Conservation (phyloP, 352 stramenopile genomes). For the Globisporangium yorkense region DNA sequence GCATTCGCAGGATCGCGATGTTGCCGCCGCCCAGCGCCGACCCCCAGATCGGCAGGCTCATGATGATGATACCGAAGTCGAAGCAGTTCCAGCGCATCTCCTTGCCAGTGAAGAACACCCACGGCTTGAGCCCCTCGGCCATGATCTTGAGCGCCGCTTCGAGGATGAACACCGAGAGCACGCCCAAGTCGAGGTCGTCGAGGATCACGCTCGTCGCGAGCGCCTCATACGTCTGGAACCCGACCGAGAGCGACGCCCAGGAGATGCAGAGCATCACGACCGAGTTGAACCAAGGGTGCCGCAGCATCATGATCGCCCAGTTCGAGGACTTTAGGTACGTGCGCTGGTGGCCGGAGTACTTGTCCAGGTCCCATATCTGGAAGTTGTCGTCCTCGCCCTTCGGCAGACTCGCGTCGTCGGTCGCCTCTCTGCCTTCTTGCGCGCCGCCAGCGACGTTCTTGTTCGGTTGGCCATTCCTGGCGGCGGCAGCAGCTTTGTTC, state of each 20-base stretch:
- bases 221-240: constrained; percentile 67
- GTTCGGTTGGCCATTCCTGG: background rate
- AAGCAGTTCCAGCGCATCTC: constrained; percentile 84
- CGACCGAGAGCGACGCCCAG: constrained; percentile 75
- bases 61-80: constrained; percentile 79
- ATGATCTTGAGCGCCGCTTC: constrained; percentile 76
- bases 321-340: constrained; percentile 38
- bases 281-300: constrained; percentile 57
- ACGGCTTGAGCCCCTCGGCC: constrained; percentile 64
- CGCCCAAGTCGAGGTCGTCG: constrained; percentile 54
- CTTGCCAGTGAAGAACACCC: constrained; percentile 64
- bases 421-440: background rate
- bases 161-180: constrained; percentile 72
- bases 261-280: constrained; percentile 72
- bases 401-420: background rate
- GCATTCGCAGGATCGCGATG: constrained; percentile 79
- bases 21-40: constrained; percentile 59
- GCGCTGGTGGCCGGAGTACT: constrained; percentile 22
- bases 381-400: constrained; percentile 21
- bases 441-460: background rate
- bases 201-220: constrained; percentile 36
- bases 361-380: constrained; percentile 28
- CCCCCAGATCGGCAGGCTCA: constrained; percentile 68
- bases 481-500: background rate
- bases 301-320: constrained; percentile 31